Evolutionary conservation across 2,329 filamentous ascomycete genomes (phyloP).

Genomic region (Fusarium liriodendri): DNA sequence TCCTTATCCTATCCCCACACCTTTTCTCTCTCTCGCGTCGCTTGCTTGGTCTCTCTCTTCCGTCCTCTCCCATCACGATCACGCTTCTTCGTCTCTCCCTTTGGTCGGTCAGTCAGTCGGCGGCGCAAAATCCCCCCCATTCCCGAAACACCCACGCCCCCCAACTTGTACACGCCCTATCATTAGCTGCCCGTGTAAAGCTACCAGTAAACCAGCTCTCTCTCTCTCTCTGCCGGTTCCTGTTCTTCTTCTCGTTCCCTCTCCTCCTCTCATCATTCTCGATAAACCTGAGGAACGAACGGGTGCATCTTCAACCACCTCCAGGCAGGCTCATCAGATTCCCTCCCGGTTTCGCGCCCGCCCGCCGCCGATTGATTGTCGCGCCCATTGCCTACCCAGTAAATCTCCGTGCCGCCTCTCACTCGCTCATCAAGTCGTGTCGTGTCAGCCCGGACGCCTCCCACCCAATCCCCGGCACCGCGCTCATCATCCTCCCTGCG

Average conservation of each 20-base stretch:
- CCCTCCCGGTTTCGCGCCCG: background rate
- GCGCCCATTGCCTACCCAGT: conserved; percentile 11
- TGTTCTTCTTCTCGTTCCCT: background rate
- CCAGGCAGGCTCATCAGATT: background rate
- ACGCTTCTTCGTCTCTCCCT: conserved; percentile 25
- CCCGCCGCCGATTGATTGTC: background rate
- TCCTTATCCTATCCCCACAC: conserved; percentile 14
- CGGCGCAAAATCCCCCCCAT: conserved; percentile 21
- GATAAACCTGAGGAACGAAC: background rate
- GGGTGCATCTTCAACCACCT: background rate
- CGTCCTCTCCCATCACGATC: conserved; percentile 2
- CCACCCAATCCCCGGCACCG: conserved; percentile 46
- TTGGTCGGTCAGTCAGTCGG: conserved; percentile 24
- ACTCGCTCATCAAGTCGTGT: conserved; percentile 19
- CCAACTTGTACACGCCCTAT: background rate
- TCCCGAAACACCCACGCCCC: conserved; percentile 34
- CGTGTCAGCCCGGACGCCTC: conserved; percentile 48
- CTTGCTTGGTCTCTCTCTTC: background rate
- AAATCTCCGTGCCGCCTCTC: conserved; percentile 27
- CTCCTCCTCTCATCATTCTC: background rate
- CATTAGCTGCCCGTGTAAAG: background rate
- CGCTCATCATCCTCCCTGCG: conserved; percentile 43
- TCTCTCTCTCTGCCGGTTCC: background rate
- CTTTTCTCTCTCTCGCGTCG: background rate
- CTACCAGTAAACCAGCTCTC: background rate